Base-by-base conservation (phyloP, 2,329 filamentous ascomycete genomes). In the Rosellinia necatrix region DNA sequence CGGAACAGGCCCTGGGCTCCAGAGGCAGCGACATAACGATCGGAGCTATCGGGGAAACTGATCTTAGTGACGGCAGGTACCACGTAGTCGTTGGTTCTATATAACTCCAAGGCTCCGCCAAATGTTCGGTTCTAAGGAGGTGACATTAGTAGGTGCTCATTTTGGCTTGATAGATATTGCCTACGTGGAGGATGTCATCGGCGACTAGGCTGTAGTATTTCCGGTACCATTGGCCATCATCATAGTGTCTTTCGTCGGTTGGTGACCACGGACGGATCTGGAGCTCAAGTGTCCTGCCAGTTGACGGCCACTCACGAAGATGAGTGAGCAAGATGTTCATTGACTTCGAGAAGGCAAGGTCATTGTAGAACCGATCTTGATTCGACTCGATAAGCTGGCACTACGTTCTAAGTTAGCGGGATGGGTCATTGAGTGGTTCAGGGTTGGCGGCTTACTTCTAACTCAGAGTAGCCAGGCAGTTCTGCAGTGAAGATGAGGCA, bases 11-110 rank as follows among this genome's bases (percentile, higher is more conserved):
- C 22, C 13, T 52, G 29, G 4, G 49, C 15, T 7, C 21, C 34
- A 7, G 25, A 24, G 17, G 30, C 42, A 3, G 47, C 35, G 4
- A 59, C 21, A 9, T 51, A 59, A 5, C 47, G 51, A 35, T 59
- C 47, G 19, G 51, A 59, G 19, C 52, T 37, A 38, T 55, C 41
- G 3, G 35, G 29, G 5, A 55, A 12, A 8, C 41, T 56, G 30
- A 59, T 19, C 12, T 51, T 59, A 21, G 56, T 59, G 19, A 59
- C 25, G 10, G 24, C 43, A 24, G 51, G 56, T 10, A 44, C 25
- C 15, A 19, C n/a, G 1, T 27, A 44, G 15, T 29, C 1, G 29
- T 21, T 4, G 3, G 7, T 34, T 9, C 24, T 22, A 13, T 43
- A 51, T 10, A 54, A 6, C 22, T 59, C 35, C 8, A 59, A n/a